A percentile compares a stretch with the other conserved stretches of the same genome.
phyloP scores from a whole-genome alignment of 306 rosid species.

The Lotus japonicus region DNA sequence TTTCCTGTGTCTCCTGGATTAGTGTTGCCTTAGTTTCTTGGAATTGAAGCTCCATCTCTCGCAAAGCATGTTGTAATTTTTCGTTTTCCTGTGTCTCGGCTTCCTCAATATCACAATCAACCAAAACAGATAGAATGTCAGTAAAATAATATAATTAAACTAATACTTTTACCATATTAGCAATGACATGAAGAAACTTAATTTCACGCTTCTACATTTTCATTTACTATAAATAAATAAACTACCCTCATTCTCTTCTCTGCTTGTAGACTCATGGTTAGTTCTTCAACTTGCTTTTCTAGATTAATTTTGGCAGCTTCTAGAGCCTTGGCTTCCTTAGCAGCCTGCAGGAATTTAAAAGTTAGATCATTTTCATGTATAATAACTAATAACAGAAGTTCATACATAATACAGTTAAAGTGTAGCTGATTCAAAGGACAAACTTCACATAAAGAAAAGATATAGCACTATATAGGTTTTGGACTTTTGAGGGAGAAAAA shows the following conservation, averaged over 20 bases:
- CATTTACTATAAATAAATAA: background rate
- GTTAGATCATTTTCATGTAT: background rate
- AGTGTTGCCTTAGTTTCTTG: constrained; percentile 29
- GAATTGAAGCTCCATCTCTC: constrained; percentile 36
- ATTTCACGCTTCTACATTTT: background rate
- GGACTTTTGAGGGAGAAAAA: background rate
- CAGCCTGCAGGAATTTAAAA: constrained; percentile 51
- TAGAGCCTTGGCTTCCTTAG: constrained; percentile 84
- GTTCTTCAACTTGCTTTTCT: constrained; percentile 85
- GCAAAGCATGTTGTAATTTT: constrained; percentile 57
- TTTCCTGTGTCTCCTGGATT: constrained; percentile 45
- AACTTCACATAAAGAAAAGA: background rate
- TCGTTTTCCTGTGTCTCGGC: constrained; percentile 62
- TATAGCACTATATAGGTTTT: background rate
- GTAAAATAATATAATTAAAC: background rate
- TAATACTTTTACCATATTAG: background rate
- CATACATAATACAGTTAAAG: background rate
- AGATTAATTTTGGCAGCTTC: constrained; percentile 76
- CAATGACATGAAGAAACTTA: background rate
- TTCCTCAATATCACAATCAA: constrained; percentile 52
- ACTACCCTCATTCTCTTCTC: constrained; percentile 81
- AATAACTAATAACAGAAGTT: background rate
- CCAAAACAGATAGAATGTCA: constrained; percentile 23
- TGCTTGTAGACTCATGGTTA: constrained; percentile 48
- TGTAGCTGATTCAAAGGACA: background rate